These are phyloP conservation scores for Plectosphaerella cucumerina DNA, from an alignment of 2,329 filamentous ascomycete species.

Conservation along the genomic window DNA sequence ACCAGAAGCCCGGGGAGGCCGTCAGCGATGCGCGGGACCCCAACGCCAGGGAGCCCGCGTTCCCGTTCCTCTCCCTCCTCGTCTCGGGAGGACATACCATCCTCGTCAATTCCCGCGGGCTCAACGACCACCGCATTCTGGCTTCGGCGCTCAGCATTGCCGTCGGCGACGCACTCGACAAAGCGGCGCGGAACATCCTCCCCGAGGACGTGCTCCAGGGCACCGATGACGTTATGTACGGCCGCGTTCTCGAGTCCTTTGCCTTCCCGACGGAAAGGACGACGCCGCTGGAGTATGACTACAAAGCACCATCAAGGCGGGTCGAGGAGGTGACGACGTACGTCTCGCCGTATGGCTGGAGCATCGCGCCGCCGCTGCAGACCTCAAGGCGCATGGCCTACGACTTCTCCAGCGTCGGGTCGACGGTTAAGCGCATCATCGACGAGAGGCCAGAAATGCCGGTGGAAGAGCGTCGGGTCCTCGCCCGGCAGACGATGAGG, in stretches of 20 bases:
- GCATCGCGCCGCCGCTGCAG: constrained; percentile 62
- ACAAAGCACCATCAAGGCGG: constrained; percentile 54
- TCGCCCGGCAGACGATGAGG: constrained; percentile 73
- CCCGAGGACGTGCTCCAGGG: constrained; percentile 53
- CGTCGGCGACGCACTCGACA: constrained; percentile 88
- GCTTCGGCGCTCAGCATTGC: constrained; percentile 75
- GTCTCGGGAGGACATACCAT: constrained; percentile 92
- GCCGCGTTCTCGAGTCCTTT: constrained; percentile 71
- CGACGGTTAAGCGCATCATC: constrained; percentile 55
- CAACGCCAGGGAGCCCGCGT: constrained; percentile 42
- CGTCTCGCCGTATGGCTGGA: constrained; percentile 50
- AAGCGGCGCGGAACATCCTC: constrained; percentile 72
- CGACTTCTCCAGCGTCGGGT: constrained; percentile 71
- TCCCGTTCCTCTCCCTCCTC: constrained; percentile 84
- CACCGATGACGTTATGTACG: constrained; percentile 70
- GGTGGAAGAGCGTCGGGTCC: constrained; percentile 57
- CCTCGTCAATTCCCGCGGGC: constrained; percentile 67
- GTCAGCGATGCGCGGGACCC: background rate
- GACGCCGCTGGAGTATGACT: constrained; percentile 33
- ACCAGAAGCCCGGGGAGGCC: background rate
- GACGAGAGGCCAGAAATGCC: constrained; percentile 36
- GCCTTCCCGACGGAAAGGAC: constrained; percentile 53
- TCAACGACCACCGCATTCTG: constrained; percentile 69
- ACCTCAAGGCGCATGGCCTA: constrained; percentile 56
- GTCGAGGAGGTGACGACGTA: constrained; percentile 50